A percentile compares a stretch with the other conserved stretches of the same genome.
phyloP scores from a whole-genome alignment of 768 basidiomycete species.

The Albatrellus ellisii region DNA sequence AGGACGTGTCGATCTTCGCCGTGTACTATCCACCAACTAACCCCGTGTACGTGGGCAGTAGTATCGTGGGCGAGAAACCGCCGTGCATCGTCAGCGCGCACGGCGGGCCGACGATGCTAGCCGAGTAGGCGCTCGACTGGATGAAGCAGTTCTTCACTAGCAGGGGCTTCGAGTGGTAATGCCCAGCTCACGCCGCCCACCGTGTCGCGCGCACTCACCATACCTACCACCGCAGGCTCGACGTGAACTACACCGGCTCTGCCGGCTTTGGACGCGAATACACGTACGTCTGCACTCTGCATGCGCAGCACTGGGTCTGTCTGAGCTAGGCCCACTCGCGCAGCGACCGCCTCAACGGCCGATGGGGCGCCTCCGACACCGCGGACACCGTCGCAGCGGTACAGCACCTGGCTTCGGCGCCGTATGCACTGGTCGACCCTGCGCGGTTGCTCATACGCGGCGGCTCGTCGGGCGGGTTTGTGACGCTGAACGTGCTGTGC shows the following conservation, averaged over 20 bases:
- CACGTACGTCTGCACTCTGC: slow-evolving; percentile 22
- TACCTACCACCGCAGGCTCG: slow-evolving; percentile 32
- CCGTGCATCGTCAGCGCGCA: slow-evolving; percentile 8
- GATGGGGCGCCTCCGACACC: slow-evolving; percentile 70
- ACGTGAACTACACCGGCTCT: slow-evolving; percentile 70
- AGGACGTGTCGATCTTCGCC: no score
- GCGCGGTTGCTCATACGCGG: slow-evolving; percentile 59
- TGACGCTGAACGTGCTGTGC: slow-evolving; percentile 37
- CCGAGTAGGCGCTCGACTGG: slow-evolving; percentile 36
- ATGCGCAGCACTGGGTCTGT: not conserved
- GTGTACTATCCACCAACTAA: slow-evolving; percentile 7
- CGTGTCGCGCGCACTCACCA: slow-evolving; percentile 6
- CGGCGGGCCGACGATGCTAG: slow-evolving; percentile 34
- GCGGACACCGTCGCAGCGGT: slow-evolving; percentile 52
- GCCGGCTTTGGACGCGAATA: slow-evolving; percentile 62
- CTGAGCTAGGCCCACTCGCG: not conserved
- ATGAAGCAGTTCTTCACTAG: slow-evolving; percentile 53
- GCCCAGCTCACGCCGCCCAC: not conserved
- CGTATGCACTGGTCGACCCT: slow-evolving; percentile 45
- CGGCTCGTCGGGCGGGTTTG: slow-evolving; percentile 63
- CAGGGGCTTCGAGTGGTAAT: slow-evolving; percentile 60
- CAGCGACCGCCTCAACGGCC: slow-evolving; percentile 38
- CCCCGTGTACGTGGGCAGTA: slow-evolving; percentile 1
- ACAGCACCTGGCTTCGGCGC: slow-evolving; percentile 28
- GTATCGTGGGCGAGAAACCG: slow-evolving; percentile 3